A percentile compares a stretch with the other conserved stretches of the same genome.
These are phyloP conservation scores for Mycena pura DNA, from an alignment of 768 basidiomycete species.

Conservation along the genomic window DNA sequence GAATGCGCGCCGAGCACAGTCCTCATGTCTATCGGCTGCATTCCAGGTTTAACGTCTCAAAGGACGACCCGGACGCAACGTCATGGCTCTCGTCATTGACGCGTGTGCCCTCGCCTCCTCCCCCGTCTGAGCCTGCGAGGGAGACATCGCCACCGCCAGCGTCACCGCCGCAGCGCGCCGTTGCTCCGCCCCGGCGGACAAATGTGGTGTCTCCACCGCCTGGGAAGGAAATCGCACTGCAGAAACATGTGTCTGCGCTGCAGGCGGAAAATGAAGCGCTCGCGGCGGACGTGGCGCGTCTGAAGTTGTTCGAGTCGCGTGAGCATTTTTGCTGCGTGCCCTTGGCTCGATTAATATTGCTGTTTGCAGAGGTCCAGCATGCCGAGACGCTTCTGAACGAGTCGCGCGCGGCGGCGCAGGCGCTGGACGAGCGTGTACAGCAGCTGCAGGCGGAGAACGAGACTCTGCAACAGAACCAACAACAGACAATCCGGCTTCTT, in stretches of 20 bases:
- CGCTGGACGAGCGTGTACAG: constrained; percentile 38
- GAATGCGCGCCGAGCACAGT: constrained; percentile 13
- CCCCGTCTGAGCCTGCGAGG: constrained; percentile 26
- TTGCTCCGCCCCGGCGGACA: constrained; percentile 23
- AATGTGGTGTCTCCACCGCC: constrained; percentile 24
- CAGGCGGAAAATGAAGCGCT: constrained; percentile 33
- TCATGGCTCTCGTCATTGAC: constrained; percentile 73
- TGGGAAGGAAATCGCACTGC: constrained; percentile 19
- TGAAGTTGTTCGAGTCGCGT: constrained; percentile 28
- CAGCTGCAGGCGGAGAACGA: constrained; percentile 43
- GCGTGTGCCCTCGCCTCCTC: constrained; percentile 41
- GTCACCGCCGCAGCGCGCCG: constrained; percentile 24
- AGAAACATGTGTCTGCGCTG: constrained; percentile 26
- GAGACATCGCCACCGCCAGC: constrained; percentile 29
- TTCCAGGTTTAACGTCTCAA: constrained; percentile 44
- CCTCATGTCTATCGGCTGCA: background rate
- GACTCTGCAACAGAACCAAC: constrained; percentile 56
- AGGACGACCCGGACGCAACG: constrained; percentile 49
- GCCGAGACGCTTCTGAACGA: constrained; percentile 42
- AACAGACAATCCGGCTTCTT: constrained; percentile 77
- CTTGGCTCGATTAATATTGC: background rate
- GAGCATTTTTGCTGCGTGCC: background rate
- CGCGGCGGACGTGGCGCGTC: constrained; percentile 21
- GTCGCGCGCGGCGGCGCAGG: constrained; percentile 38
- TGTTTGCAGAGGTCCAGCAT: constrained; percentile 37